A percentile compares a stretch with the other conserved stretches of the same genome.
These are phyloP conservation scores for Camellia sinensis DNA, from an alignment of 148 eudicot species.

Conservation along the genomic window DNA sequence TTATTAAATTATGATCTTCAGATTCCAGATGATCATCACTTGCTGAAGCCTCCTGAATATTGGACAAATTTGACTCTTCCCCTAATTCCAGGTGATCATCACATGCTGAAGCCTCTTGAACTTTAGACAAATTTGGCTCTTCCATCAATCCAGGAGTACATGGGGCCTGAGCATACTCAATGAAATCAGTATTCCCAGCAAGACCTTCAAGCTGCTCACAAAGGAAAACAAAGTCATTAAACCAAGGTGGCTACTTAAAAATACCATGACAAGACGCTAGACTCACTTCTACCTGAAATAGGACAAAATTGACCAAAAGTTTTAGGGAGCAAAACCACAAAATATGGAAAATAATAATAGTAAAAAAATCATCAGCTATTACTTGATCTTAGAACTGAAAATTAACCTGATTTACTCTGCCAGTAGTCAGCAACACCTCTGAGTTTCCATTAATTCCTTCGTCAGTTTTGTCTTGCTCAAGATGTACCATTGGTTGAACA, in stretches of 20 bases:
- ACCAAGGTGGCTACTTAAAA: background rate
- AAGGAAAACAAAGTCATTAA: conserved; percentile 2
- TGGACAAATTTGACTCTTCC: conserved; percentile 41
- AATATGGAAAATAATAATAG: background rate
- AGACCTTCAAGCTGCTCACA: conserved; percentile 29
- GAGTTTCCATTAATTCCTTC: conserved; percentile 38
- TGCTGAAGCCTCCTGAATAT: conserved; percentile 52
- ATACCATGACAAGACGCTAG: background rate
- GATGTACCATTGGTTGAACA: conserved; percentile 35
- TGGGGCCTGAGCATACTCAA: conserved; percentile 74
- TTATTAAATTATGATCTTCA: conserved; percentile 49
- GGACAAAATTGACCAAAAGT: background rate
- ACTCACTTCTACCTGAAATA: background rate
- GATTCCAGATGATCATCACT: conserved; percentile 69
- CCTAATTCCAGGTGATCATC: conserved; percentile 82
- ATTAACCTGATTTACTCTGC: conserved; percentile 1
- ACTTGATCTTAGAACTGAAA: background rate
- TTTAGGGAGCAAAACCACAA: background rate
- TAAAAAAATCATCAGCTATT: background rate
- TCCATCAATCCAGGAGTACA: conserved; percentile 81
- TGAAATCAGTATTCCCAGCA: conserved; percentile 26
- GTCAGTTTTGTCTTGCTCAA: conserved; percentile 36
- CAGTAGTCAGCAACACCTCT: conserved; percentile 26
- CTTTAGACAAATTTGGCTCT: conserved; percentile 68
- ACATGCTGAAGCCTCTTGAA: conserved; percentile 65